Evolutionary conservation across 2,329 filamentous ascomycete species (phyloP).

Genomic region (Sarocladium kiliense): DNA sequence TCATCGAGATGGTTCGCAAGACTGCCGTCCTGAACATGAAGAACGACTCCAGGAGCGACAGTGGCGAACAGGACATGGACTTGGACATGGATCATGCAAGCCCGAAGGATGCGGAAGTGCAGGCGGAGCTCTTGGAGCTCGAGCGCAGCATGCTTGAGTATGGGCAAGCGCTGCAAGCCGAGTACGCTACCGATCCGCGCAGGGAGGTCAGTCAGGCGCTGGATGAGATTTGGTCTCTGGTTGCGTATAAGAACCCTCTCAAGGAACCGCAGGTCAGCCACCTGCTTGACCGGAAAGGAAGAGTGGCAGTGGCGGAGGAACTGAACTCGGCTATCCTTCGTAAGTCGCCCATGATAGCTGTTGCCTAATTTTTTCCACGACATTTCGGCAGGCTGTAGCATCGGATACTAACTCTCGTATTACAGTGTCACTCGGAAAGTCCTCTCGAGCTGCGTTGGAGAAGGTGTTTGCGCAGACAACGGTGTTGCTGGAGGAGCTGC

Average conservation of each 20-base stretch:
- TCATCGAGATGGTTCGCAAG: slow-evolving; percentile 86
- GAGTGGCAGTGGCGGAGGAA: slow-evolving; percentile 81
- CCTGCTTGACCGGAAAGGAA: slow-evolving; percentile 69
- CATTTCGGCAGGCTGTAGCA: too few species aligned
- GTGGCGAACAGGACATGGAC: not conserved
- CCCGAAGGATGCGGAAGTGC: not conserved
- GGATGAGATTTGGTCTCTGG: slow-evolving; percentile 78
- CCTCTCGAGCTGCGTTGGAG: slow-evolving; percentile 79
- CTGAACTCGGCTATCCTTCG: slow-evolving; percentile 88
- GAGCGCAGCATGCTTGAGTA: slow-evolving; percentile 70
- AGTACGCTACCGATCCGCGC: slow-evolving; percentile 69
- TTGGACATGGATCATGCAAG: not conserved
- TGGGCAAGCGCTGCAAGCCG: slow-evolving; percentile 69
- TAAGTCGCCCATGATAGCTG: slow-evolving; percentile 53
- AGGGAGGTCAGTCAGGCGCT: slow-evolving; percentile 69
- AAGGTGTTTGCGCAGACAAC: slow-evolving; percentile 81
- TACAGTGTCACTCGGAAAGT: slow-evolving; percentile 83
- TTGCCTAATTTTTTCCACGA: too few species aligned
- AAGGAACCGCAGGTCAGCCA: slow-evolving; percentile 70
- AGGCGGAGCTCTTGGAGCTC: slow-evolving; percentile 36
- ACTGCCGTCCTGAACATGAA: slow-evolving; percentile 47
- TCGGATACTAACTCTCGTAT: slow-evolving; percentile 15
- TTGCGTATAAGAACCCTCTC: slow-evolving; percentile 80
- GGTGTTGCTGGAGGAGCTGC: slow-evolving; percentile 76
- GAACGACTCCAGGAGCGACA: not conserved